phyloP scores from a whole-genome alignment of 1,139 yeast species.

The Geotrichum restrictum region DNA sequence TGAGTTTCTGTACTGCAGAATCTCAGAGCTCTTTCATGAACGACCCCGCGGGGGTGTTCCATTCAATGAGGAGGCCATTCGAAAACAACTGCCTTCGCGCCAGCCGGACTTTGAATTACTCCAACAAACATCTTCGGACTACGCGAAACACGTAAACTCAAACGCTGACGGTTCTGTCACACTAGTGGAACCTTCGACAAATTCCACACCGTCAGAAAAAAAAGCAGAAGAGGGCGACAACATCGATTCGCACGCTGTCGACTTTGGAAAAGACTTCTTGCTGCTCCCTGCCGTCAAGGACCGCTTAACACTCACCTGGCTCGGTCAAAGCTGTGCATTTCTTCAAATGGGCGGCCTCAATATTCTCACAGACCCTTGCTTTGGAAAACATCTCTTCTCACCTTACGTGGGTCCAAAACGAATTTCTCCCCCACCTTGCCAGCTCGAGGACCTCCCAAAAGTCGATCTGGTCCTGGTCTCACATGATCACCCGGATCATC shows the following conservation, averaged over 20 bases:
- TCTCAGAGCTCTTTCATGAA: slow-evolving; percentile 64
- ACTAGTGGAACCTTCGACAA: slow-evolving; percentile 1
- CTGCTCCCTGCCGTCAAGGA: slow-evolving; percentile 38
- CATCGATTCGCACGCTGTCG: background rate
- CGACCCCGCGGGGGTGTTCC: slow-evolving; percentile 69
- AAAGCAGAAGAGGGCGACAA: too few relatives aligned
- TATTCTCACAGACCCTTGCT: slow-evolving; percentile 79
- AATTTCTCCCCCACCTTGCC: slow-evolving; percentile 67
- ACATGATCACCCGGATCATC: slow-evolving; percentile 93
- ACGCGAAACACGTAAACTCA: background rate
- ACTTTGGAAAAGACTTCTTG: slow-evolving; percentile 13
- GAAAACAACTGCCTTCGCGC: slow-evolving; percentile 50
- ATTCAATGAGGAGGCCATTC: slow-evolving; percentile 45
- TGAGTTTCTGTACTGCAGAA: slow-evolving; percentile 71
- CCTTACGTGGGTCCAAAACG: slow-evolving; percentile 75
- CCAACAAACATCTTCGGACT: slow-evolving; percentile 28
- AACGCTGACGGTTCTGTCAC: background rate
- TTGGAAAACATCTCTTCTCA: slow-evolving; percentile 63
- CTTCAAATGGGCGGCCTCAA: slow-evolving; percentile 69
- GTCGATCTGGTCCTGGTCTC: slow-evolving; percentile 76
- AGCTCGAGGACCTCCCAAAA: slow-evolving; percentile 56
- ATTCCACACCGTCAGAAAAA: background rate
- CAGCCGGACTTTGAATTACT: slow-evolving; percentile 54
- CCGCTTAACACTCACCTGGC: slow-evolving; percentile 74
- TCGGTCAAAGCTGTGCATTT: slow-evolving; percentile 85